Conservation (phyloP, 352 stramenopile species). For the Pythium dissotocum region DNA sequence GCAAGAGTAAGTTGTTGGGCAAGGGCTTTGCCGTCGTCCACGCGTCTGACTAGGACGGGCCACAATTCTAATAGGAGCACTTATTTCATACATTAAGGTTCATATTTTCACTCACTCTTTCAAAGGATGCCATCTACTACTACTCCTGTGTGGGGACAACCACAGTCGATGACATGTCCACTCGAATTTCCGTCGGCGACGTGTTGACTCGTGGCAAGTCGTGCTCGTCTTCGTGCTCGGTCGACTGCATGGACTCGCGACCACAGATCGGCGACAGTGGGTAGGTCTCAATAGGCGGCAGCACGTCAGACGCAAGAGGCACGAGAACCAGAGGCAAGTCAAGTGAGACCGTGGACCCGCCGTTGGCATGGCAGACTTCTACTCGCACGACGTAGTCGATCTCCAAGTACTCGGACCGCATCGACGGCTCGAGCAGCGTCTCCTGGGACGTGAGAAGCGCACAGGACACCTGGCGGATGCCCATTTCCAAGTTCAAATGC, state of each 20-base stretch:
- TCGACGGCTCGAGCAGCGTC: not conserved
- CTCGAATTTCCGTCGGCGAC: not conserved
- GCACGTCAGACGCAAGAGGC: not conserved
- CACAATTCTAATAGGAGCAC: no score
- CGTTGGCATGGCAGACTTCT: slow-evolving; percentile 9
- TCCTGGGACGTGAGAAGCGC: slow-evolving; percentile 4
- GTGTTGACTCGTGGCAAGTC: not conserved
- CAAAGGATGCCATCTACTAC: not conserved
- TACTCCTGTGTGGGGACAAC: not conserved
- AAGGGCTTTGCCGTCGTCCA: not conserved
- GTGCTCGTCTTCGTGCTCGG: slow-evolving; percentile 2
- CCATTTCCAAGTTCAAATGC: slow-evolving; percentile 5
- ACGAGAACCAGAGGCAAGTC: slow-evolving; percentile 12
- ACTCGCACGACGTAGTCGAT: slow-evolving; percentile 6
- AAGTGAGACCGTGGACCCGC: slow-evolving; percentile 10
- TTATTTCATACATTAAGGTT: no score
- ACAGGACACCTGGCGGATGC: not conserved
- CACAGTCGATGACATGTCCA: not conserved
- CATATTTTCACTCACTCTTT: no score
- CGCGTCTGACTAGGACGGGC: not conserved
- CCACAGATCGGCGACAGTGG: slow-evolving; percentile 1
- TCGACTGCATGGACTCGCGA: slow-evolving; percentile 1
- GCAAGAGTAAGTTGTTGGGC: not conserved
- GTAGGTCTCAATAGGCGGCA: slow-evolving; percentile 4
- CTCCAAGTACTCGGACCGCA: slow-evolving; percentile 1